Percentiles rank a stretch among this genome's conserved stretches.
phyloP scores from a whole-genome alignment of 768 basidiomycete species.

The Dendrothele bispora region DNA sequence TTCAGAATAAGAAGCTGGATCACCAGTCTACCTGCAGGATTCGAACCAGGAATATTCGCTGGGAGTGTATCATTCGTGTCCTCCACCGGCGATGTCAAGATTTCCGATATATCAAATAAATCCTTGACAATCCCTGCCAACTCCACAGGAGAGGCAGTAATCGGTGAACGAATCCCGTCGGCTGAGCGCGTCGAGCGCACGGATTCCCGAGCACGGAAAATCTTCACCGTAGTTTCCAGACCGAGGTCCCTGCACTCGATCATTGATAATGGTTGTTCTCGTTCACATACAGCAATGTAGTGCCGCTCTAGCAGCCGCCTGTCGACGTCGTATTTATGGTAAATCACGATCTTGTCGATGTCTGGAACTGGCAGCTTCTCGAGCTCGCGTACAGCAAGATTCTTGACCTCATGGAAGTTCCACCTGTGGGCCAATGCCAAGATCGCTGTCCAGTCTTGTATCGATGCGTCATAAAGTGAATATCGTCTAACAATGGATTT shows the following conservation, averaged over 20 bases:
- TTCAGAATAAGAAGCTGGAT: conserved; percentile 3
- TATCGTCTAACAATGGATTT: conserved; percentile 44
- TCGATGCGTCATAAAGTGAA: conserved; percentile 49
- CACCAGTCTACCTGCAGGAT: conserved; percentile 10
- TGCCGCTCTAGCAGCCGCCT: conserved; percentile 49
- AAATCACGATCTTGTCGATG: conserved; percentile 54
- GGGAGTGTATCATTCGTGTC: background rate
- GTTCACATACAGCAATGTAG: conserved; percentile 53
- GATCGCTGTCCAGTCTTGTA: conserved; percentile 57
- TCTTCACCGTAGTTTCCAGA: conserved; percentile 45
- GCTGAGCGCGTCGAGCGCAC: conserved; percentile 28
- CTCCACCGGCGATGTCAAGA: conserved; percentile 1
- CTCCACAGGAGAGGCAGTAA: background rate
- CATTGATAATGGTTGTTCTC: conserved; percentile 48
- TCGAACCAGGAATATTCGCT: background rate
- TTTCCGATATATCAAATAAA: conserved; percentile 6
- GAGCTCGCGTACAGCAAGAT: conserved; percentile 59
- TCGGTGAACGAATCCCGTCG: conserved; percentile 4
- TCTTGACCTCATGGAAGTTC: conserved; percentile 55
- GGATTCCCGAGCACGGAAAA: conserved; percentile 52
- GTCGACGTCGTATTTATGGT: conserved; percentile 52
- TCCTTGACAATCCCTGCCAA: conserved; percentile 5
- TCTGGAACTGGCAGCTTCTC: conserved; percentile 46
- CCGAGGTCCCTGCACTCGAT: conserved; percentile 59
- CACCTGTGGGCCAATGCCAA: conserved; percentile 58